These are phyloP conservation scores for Beauveria sp. DNA, from an alignment of 2,329 filamentous ascomycete genomes.

Conservation along the genomic window DNA sequence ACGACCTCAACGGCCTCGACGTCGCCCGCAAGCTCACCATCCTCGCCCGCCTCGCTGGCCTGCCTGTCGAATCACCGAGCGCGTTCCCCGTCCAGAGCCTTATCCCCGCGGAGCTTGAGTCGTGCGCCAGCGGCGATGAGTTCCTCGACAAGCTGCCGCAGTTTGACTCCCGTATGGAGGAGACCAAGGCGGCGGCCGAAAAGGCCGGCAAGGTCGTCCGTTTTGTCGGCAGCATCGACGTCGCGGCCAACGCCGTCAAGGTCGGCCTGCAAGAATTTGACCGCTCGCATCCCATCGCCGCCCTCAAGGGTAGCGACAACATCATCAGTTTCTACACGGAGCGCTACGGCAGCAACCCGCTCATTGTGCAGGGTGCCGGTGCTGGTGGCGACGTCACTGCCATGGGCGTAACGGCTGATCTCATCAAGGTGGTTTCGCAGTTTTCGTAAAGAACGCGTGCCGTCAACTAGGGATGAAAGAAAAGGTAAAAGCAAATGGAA, in stretches of 20 bases:
- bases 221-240: constrained; percentile 90
- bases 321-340: constrained; percentile 98
- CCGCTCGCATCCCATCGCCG: constrained; percentile 81
- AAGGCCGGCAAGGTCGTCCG: constrained; percentile 85
- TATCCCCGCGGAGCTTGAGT: constrained; percentile 81
- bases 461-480: background rate
- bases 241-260: constrained; percentile 72
- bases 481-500: background rate
- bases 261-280: constrained; percentile 90
- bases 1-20: constrained; percentile 80
- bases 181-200: constrained; percentile 76
- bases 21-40: constrained; percentile 97
- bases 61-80: constrained; percentile 74
- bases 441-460: constrained; percentile 37
- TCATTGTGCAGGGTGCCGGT: constrained; percentile 91
- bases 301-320: constrained; percentile 94
- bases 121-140: constrained; percentile 67
- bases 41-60: constrained; percentile 73
- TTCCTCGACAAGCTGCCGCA: constrained; percentile 74
- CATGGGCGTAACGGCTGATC: constrained; percentile 92
- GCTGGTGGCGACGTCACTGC: constrained; percentile 93
- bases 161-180: constrained; percentile 87
- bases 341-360: constrained; percentile 80
- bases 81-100: constrained; percentile 90
- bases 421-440: constrained; percentile 79